phyloP scores from a whole-genome alignment of 371 early-diverging fungal species.

The Apophysomyces variabilis region DNA sequence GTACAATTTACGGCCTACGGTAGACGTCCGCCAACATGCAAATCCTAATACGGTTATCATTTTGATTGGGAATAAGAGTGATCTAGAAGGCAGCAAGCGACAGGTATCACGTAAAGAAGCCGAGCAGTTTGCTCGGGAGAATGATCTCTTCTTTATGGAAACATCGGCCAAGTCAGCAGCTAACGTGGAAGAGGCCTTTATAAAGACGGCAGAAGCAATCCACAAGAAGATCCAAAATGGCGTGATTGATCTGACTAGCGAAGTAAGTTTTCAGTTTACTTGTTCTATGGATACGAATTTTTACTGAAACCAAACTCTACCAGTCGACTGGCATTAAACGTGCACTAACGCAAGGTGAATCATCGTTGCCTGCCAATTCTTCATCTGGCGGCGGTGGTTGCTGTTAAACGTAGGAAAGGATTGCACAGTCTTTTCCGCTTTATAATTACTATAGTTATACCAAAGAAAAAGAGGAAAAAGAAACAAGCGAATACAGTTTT shows the following conservation, averaged over 20 bases:
- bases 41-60: constrained; percentile 91
- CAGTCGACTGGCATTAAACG: constrained; percentile 55
- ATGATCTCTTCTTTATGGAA: constrained; percentile 90
- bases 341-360: constrained; percentile 48
- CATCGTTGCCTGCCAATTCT: constrained; percentile 49
- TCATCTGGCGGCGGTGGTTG: constrained; percentile 48
- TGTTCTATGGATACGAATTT: neutral
- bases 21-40: constrained; percentile 84
- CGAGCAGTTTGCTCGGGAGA: constrained; percentile 82
- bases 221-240: constrained; percentile 51
- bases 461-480: neutral
- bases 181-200: constrained; percentile 83
- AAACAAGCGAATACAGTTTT: neutral
- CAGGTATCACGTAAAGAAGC: constrained; percentile 90
- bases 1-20: neutral
- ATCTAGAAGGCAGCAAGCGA: constrained; percentile 78
- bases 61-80: constrained; percentile 95
- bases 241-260: constrained; percentile 47
- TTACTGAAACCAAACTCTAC: neutral
- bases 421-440: neutral
- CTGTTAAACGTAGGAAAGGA: constrained; percentile 29
- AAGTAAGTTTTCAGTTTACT: constrained; percentile 28
- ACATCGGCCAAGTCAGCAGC: constrained; percentile 93
- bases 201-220: constrained; percentile 47
- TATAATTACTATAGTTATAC: too few relatives aligned